Base-by-base conservation (phyloP, 352 stramenopile species). In the Pythium oligandrum region DNA sequence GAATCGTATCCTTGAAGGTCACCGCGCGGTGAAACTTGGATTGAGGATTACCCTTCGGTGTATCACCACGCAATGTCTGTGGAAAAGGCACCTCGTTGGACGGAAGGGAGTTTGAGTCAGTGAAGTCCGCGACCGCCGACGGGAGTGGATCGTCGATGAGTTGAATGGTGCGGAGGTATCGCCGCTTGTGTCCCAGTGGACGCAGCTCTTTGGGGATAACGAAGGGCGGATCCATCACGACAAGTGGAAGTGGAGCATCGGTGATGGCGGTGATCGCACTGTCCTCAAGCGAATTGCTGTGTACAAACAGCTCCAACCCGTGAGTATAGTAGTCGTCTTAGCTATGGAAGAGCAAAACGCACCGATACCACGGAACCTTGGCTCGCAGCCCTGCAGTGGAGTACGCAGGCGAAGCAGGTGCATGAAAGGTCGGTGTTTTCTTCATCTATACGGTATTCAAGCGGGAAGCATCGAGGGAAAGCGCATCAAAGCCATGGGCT, bases 361-460 rank as follows among this genome's bases (percentile, higher is more conserved):
- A 90, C 78, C 76, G 72, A 49, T 90, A 90, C 78, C 78, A 90
- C 3, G 77, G 61, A 30, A 88, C 67, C 52, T 80, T 81, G 33
- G 40, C 64, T 11, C 59, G 53, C 17, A 26, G 17, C 17, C 17
- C 17, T 26, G 17, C 17, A 26, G 17, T 26, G 17, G 17, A 26
- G 17, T 26, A 26, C 17, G 17, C 17, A 26, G 17, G 17, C 17
- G 17, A 26, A 26, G 17, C 17, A 26, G 17, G 17, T 26, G 17
- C 17, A 26, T 26, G 17, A 26, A 26, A 26, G 17, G 17, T 26
- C 17, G 17, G 17, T 26, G 17, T 26, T 26, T 0, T 26, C 17
- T 26, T 26, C 17, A 26, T 26, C 17, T 26, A 26, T 26, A 26
- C 17, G 17, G 17, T 26, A 26, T 26, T 26, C 17, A 26, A 26